phyloP scores from a whole-genome alignment of 2,329 filamentous ascomycete genomes.

The Leptosphaerulina australis region DNA sequence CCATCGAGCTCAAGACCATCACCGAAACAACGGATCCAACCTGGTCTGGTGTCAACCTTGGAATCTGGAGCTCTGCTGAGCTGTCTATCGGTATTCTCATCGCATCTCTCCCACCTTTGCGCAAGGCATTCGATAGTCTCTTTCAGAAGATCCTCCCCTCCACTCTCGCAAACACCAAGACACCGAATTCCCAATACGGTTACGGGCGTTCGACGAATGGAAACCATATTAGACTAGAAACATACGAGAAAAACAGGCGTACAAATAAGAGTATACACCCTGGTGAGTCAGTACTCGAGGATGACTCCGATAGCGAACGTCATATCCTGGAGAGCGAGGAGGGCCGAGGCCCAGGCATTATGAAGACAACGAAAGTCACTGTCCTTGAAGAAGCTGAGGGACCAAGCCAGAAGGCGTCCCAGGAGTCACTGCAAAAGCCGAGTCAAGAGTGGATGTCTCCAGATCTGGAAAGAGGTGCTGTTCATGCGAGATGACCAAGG shows the following conservation, averaged over 20 bases:
- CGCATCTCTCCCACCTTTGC: constrained; percentile 33
- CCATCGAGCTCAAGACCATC: constrained; percentile 32
- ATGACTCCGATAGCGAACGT: constrained; percentile 35
- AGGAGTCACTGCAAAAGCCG: constrained; percentile 13
- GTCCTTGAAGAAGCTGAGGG: constrained; percentile 18
- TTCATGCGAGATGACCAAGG: neutral
- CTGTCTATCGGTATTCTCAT: constrained; percentile 31
- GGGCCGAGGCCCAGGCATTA: constrained; percentile 28
- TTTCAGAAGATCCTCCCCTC: constrained; percentile 28
- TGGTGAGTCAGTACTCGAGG: constrained; percentile 32
- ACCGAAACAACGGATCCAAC: constrained; percentile 31
- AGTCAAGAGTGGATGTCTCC: constrained; percentile 18
- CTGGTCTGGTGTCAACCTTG: constrained; percentile 33
- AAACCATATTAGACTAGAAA: constrained; percentile 20
- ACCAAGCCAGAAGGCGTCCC: constrained; percentile 3
- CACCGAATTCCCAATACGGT: constrained; percentile 16
- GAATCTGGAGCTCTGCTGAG: constrained; percentile 37
- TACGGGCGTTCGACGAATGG: constrained; percentile 20
- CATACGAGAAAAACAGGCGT: constrained; percentile 17
- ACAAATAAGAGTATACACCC: constrained; percentile 10
- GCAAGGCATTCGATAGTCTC: constrained; percentile 32
- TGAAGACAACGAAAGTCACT: constrained; percentile 34
- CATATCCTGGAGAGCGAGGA: constrained; percentile 33
- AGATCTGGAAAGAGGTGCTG: constrained; percentile 10
- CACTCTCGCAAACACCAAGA: constrained; percentile 16